Base-by-base conservation (phyloP, 192 early-diverging fungal species). In the Rhizophagus prolifer region DNA sequence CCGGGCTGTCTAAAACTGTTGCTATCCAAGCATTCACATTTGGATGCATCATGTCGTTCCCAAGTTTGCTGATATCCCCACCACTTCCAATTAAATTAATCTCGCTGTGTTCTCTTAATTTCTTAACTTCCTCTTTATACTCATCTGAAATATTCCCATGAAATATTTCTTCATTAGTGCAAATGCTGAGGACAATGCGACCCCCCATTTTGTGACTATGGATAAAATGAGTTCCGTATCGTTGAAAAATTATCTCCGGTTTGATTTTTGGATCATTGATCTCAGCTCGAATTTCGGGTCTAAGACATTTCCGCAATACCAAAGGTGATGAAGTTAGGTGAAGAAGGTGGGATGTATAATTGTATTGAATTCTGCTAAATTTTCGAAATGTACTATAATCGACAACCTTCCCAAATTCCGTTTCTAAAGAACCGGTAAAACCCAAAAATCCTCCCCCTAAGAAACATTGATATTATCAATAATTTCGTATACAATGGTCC, bases 171-270 rank as follows among this genome's bases (percentile, higher is more conserved):
- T 67, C 44, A 67, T 67, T 67, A 67, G 65, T 67, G 30, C 34
- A 36, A 14, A n/a, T n/a, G 13, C 34, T 38, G 34, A 67, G 26
- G 34, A 67, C 65, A 36, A 67, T 41, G 19, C 65, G 65, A 67
- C 65, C 65, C 65, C 65, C 65, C 65, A 67, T 67, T 16, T 41
- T 34, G 14, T 36, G 38, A 67, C 65, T 67, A 41, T 36, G 65
- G 4, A 67, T 23, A 67, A 67, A 67, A 67, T 67, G 65, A 67
- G 65, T 36, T 36, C 65, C 65, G 31, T 67, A 67, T 67, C 38
- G 9, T 21, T 36, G 30, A 41, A 67, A 67, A 41, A 67, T 67
- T 36, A 4, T 36, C 34, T 36, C 34, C 34, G 34, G 34, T 36
- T 36, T 4, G 34, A 36, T 36, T 36, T 36, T 67, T 30, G 65